Conservation (phyloP, 345 rosid species). For the Citrus maxima region DNA sequence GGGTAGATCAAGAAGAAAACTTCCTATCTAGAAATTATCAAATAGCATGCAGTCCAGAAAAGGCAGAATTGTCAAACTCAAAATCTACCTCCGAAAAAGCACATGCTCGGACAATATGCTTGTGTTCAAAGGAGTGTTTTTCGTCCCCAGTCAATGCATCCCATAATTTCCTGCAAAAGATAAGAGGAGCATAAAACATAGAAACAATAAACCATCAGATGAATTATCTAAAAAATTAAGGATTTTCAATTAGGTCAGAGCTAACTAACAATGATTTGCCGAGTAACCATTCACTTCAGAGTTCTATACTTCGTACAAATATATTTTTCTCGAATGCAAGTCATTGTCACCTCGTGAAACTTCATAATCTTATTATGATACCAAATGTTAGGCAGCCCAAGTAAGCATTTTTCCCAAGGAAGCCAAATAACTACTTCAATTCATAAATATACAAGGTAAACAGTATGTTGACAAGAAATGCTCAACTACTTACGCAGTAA, state of each 20-base stretch:
- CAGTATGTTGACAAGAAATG: background rate
- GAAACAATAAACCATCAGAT: background rate
- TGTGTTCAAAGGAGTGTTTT: slow-evolving; percentile 90
- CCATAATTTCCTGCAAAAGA: slow-evolving; percentile 71
- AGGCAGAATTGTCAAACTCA: background rate
- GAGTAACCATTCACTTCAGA: background rate
- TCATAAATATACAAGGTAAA: background rate
- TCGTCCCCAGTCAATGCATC: slow-evolving; percentile 88
- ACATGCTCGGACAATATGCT: slow-evolving; percentile 89
- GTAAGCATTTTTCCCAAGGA: background rate
- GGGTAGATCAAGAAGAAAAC: background rate
- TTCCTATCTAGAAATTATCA: background rate
- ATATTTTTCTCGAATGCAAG: background rate
- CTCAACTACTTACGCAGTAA: slow-evolving; percentile 63
- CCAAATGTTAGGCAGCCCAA: background rate
- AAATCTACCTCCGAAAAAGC: slow-evolving; percentile 70
- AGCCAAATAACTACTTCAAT: background rate
- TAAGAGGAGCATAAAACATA: background rate
- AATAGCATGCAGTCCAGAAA: background rate
- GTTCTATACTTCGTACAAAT: background rate
- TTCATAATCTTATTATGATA: background rate
- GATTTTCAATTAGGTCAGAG: background rate
- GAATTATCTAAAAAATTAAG: background rate
- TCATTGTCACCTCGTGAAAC: background rate
- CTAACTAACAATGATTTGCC: background rate